A percentile compares a stretch with the other conserved stretches of the same genome.
phyloP scores from a whole-genome alignment of 345 rosid species.

The Eucalyptus microcorys region DNA sequence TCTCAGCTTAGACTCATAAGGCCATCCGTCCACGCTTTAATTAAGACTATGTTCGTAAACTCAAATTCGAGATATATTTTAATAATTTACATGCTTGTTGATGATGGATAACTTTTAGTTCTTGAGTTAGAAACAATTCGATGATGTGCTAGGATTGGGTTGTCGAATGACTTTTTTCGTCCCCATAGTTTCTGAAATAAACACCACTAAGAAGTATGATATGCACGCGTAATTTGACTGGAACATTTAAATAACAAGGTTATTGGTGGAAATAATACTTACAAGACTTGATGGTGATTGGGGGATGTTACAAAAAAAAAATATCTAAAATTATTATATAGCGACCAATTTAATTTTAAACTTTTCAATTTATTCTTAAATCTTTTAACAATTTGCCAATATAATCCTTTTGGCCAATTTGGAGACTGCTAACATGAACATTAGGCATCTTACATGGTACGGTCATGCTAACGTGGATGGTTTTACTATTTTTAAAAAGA shows the following conservation, averaged over 20 bases:
- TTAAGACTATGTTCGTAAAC: too few species aligned
- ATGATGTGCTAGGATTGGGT: accelerated
- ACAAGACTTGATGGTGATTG: not conserved
- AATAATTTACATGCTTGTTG: not conserved
- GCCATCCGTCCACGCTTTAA: too few species aligned
- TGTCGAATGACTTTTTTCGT: not conserved
- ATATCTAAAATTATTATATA: accelerated
- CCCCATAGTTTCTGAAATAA: not conserved
- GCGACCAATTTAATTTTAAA: accelerated
- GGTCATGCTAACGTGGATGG: accelerated
- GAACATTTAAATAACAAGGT: not conserved
- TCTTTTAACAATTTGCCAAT: not conserved
- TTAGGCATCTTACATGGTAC: accelerated
- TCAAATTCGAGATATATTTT: too few species aligned
- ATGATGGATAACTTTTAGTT: not conserved
- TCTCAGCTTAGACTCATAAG: too few species aligned
- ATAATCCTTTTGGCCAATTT: not conserved
- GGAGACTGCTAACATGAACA: accelerated
- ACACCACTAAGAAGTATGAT: not conserved
- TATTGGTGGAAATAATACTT: not conserved
- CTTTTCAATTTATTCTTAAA: not conserved
- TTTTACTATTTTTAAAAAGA: not conserved
- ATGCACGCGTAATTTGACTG: not conserved
- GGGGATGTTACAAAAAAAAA: not conserved
- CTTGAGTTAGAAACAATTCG: not conserved